Evolutionary conservation across 371 early-diverging fungal genomes (phyloP).

Genomic region (Nosema granulosis): DNA sequence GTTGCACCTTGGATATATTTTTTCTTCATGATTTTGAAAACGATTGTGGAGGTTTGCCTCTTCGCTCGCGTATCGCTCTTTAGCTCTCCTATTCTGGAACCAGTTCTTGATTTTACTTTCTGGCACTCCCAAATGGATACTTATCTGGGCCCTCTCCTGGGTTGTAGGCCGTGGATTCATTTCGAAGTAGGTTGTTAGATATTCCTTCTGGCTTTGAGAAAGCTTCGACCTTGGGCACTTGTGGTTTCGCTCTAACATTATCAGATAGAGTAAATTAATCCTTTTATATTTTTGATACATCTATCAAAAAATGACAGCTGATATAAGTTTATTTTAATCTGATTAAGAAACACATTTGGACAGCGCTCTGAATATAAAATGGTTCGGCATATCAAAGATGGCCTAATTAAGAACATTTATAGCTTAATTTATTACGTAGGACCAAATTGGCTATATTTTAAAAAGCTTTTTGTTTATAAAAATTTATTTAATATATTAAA

Average conservation of each 20-base stretch:
- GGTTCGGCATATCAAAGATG: no score
- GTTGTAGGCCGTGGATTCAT: constrained; percentile 58
- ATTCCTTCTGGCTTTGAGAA: constrained; percentile 41
- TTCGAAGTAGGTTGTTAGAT: constrained; percentile 46
- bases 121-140: constrained; percentile 33
- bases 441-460: no score
- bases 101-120: constrained; percentile 62
- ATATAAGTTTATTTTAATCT: constrained; percentile 1
- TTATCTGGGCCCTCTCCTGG: constrained; percentile 46
- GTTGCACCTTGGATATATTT: constrained; percentile 44
- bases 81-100: constrained; percentile 67
- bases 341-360: no score
- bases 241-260: background rate
- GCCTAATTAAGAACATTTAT: no score
- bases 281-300: background rate
- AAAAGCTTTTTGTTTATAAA: no score
- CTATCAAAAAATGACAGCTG: background rate
- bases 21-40: background rate
- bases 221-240: constrained; percentile 41
- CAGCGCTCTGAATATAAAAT: no score
- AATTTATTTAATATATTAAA: no score
- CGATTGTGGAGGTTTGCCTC: background rate
- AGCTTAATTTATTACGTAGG: no score
- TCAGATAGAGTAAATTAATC: background rate
- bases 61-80: constrained; percentile 36